Evolutionary conservation across 352 stramenopile genomes (phyloP).

Genomic region (Globisporangium solare): DNA sequence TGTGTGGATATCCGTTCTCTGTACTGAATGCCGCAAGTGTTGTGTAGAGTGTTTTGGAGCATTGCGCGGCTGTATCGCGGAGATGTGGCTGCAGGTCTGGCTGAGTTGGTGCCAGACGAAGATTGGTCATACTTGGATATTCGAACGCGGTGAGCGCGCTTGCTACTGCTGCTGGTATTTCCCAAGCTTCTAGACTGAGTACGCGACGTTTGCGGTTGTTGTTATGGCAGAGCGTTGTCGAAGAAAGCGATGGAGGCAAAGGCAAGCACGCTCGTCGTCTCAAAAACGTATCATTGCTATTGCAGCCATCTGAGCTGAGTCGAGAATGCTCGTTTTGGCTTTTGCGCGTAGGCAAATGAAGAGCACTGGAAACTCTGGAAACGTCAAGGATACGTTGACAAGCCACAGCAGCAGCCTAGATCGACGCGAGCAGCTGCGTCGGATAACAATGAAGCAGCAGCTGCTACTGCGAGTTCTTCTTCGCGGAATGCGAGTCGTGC

Average conservation of each 20-base stretch:
- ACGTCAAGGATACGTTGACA: slow-evolving; percentile 16
- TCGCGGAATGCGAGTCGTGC: no score
- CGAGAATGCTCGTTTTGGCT: not conserved
- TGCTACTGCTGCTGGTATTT: not conserved
- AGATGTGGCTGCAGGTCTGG: slow-evolving; percentile 58
- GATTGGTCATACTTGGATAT: slow-evolving; percentile 83
- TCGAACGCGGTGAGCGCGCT: slow-evolving; percentile 41
- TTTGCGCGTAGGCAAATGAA: slow-evolving; percentile 50
- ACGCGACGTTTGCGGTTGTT: not conserved
- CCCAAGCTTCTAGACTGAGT: not conserved
- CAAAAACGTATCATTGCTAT: slow-evolving; percentile 11
- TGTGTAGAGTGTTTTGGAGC: slow-evolving; percentile 76
- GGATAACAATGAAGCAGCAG: slow-evolving; percentile 1
- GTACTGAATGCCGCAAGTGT: not conserved
- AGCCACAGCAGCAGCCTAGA: slow-evolving; percentile 6
- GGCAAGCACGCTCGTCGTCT: slow-evolving; percentile 8
- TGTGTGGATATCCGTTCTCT: no score
- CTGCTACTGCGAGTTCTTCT: not conserved
- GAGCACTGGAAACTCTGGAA: slow-evolving; percentile 70
- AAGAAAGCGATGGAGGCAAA: slow-evolving; percentile 79
- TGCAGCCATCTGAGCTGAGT: not conserved
- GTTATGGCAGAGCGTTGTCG: slow-evolving; percentile 45
- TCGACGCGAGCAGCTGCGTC: not conserved
- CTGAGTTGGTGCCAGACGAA: slow-evolving; percentile 67
- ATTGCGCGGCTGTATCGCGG: slow-evolving; percentile 75